Base-by-base conservation (phyloP, 805 yeast species). In the Wickerhamomyces alni region DNA sequence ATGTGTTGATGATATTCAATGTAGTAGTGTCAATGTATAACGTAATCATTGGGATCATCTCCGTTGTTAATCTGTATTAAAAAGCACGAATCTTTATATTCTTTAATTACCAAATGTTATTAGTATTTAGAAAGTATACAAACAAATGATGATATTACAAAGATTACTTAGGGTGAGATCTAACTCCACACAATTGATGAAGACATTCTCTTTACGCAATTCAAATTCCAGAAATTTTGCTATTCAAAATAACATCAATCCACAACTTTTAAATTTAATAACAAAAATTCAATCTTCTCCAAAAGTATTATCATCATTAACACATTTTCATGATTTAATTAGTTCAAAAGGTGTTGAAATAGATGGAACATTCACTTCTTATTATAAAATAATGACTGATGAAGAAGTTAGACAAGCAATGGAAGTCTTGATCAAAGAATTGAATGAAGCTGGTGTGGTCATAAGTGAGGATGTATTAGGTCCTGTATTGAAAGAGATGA, bases 371-470 rank as follows among this genome's bases (percentile, higher is more conserved):
- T 40, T 43, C 22, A 41, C 37, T 8, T 38, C 34, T 13, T 41
- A 41, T 29, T 32, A 30, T n/a, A 30, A 37, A 22, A 36, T 41
- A 15, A 39, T 39, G 40, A 39, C 35, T 29, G 48, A 42, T 26
- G 30, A 40, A 29, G 43, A 42, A 12, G 31, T 41, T 15, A 44
- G 45, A 19, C 30, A 34, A n/a, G 41, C 47, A 3, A 29, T 45
- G 27, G 40, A 41, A 22, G 28, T 27, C 45, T 47, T 48, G 8
- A 35, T 42, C 37, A 17, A 35, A 17, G 50, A 45, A 28, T 40
- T 48, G 46, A 38, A 42, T 11, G 42, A 48, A 13, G 48, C 52
- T 4, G 46, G 46, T 2, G 46, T 48, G 16, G 21, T 33, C 12
- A 35, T 48, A 5, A 32, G 39, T 17, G 32, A 38, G 13, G 45